A percentile compares a stretch with the other conserved stretches of the same genome.
Evolutionary conservation across 1,284 basidiomycete genomes (phyloP).

Genomic region (Ganoderma meredithae): DNA sequence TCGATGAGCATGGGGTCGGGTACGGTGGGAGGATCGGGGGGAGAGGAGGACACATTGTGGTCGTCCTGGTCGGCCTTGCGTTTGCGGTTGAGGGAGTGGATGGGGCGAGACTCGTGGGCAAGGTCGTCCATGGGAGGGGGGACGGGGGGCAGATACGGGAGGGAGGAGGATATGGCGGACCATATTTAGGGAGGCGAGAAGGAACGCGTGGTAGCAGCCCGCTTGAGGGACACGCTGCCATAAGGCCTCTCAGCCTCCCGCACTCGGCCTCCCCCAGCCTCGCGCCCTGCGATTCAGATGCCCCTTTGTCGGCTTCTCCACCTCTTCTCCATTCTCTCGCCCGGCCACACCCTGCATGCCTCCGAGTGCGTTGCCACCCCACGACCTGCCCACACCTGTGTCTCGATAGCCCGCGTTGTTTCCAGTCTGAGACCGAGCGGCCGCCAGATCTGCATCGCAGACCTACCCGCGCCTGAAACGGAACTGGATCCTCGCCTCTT

Average conservation of each 20-base stretch:
- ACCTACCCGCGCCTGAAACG: neutral
- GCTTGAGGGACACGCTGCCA: constrained; percentile 42
- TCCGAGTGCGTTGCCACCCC: constrained; percentile 1
- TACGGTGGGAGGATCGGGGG: constrained; percentile 36
- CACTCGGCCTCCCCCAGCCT: constrained; percentile 10
- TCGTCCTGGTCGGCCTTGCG: constrained; percentile 63
- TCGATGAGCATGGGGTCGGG: constrained; percentile 41
- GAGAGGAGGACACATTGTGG: constrained; percentile 36
- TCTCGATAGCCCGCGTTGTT: constrained; percentile 12
- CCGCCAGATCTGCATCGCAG: constrained; percentile 4
- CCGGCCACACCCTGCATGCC: constrained; percentile 5
- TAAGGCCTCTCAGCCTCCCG: constrained; percentile 25
- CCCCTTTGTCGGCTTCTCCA: constrained; percentile 11
- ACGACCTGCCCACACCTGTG: neutral
- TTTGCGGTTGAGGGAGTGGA: constrained; percentile 54
- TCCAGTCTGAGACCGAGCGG: constrained; percentile 17
- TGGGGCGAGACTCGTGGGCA: constrained; percentile 49
- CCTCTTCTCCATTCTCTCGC: constrained; percentile 10
- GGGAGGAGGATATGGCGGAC: constrained; percentile 42
- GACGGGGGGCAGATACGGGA: constrained; percentile 40
- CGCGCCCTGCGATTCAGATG: constrained; percentile 4
- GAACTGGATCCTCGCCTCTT: neutral
- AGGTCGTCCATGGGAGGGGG: constrained; percentile 58
- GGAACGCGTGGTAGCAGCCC: constrained; percentile 44
- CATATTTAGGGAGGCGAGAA: constrained; percentile 43